Evolutionary conservation across 495 filamentous ascomycete species (phyloP).

Genomic region (Xylaria intraflava): DNA sequence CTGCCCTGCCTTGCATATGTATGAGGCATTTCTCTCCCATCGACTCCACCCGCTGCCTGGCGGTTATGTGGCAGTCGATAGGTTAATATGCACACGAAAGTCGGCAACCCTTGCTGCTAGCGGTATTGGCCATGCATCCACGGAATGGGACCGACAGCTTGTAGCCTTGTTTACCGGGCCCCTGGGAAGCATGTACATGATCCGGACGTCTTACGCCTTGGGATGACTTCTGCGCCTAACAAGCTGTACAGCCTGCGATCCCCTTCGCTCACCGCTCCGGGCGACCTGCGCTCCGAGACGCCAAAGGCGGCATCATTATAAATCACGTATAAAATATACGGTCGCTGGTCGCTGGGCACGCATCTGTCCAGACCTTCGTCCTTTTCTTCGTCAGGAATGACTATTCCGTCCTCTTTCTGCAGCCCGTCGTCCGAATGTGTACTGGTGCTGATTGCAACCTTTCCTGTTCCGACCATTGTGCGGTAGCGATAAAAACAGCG

Average conservation of each 20-base stretch:
- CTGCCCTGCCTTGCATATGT: neutral
- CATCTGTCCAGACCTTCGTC: no score
- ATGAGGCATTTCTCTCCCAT: conserved; percentile 14
- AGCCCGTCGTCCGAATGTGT: no score
- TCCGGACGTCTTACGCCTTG: neutral
- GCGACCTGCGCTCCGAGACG: conserved; percentile 1
- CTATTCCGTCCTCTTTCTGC: no score
- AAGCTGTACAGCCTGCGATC: conserved; percentile 9
- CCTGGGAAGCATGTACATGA: neutral
- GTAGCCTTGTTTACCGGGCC: conserved; percentile 15
- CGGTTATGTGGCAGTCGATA: neutral
- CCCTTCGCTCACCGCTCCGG: conserved; percentile 11
- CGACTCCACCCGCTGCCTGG: neutral
- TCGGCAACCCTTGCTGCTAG: conserved; percentile 13
- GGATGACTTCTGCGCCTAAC: conserved; percentile 4
- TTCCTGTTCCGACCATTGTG: neutral
- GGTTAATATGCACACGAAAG: neutral
- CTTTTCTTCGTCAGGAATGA: no score
- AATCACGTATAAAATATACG: neutral
- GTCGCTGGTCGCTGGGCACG: no score
- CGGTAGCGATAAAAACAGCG: neutral
- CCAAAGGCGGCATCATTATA: conserved; percentile 14
- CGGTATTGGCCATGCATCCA: conserved; percentile 4
- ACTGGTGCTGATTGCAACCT: neutral
- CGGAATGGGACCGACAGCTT: neutral